Percentiles rank a stretch among this genome's conserved stretches.
phyloP scores from a whole-genome alignment of 768 basidiomycete species.

The Sporobolomyces roseus region DNA sequence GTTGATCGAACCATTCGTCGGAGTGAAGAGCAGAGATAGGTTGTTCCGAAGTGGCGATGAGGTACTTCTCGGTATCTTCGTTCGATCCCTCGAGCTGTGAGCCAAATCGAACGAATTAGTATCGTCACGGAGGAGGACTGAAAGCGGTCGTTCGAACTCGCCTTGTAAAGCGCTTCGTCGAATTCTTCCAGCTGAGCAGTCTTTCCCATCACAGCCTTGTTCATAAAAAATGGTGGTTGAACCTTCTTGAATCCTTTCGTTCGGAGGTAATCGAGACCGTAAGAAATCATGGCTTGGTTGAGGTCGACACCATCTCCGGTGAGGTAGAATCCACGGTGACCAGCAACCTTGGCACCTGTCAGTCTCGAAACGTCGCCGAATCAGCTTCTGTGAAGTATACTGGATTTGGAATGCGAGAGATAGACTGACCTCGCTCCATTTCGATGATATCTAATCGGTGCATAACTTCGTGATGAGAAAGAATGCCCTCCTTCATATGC shows the following conservation, averaged over 20 bases:
- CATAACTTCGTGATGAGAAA: constrained; percentile 97
- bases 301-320: constrained; percentile 93
- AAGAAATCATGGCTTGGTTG: constrained; percentile 90
- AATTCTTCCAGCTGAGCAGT: constrained; percentile 98
- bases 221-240: constrained; percentile 97
- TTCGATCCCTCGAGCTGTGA: constrained; percentile 67
- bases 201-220: constrained; percentile 93
- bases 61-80: constrained; percentile 79
- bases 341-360: constrained; percentile 80
- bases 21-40: constrained; percentile 93
- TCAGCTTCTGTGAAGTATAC: too few species aligned
- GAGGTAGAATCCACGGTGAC: constrained; percentile 95
- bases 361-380: background rate
- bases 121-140: background rate
- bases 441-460: constrained; percentile 92
- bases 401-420: constrained; percentile 1
- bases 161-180: constrained; percentile 98
- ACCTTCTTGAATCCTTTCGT: constrained; percentile 82
- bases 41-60: constrained; percentile 98
- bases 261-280: constrained; percentile 89
- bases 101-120: background rate
- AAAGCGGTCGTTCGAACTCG: constrained; percentile 41
- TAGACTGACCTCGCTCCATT: constrained; percentile 78
- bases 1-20: constrained; percentile 96
- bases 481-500: constrained; percentile 60